Base-by-base conservation (phyloP, 2,329 filamentous ascomycete species). In the Trichoderma brevicompactum region DNA sequence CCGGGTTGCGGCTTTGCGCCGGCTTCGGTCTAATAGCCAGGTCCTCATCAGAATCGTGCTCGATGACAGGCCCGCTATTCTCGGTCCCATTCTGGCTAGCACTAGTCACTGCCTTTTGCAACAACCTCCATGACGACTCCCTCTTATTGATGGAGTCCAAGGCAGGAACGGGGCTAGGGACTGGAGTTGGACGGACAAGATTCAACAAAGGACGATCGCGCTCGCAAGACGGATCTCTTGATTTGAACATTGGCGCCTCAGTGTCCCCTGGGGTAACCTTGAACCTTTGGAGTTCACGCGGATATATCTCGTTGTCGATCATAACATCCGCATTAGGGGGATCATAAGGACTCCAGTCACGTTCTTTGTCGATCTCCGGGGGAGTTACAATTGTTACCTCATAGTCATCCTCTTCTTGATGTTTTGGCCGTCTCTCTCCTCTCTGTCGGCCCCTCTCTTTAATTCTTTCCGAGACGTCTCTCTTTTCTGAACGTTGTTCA, bases 261-360 rank as follows among this genome's bases (percentile, higher is more conserved):
- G 73, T 44, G 36, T 7, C 36, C 65, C 69, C 71, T 38, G 67
- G 68, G 17, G 52, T 68, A n/a, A 74, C 70, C 8, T 73, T 69
- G 72, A 81, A 78, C 52, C 72, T 74, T 65, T 75, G 67, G 63
- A 86, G 74, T 36, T 88, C 83, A 46, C 74, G 74, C 6, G 87
- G 87, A 62, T 81, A 78, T 68, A 89, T 80, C 66, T 84, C 75
- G 70, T 87, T 83, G 72, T 89, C 87, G 66, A 88, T 84, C 58
- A 78, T 79, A 59, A 89, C 86, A 72, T 89, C 87, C 17, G 87
- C 87, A 70, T 89, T 80, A 2, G 87, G 87, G 8, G 75, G 83
- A 68, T 84, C 84, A 66, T 84, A 89, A 8, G 75, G 80, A 64
- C 79, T 82, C 75, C 83, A 83, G 44, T 80, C 79, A 3, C 66